Evolutionary conservation across 2,329 filamentous ascomycete species (phyloP).

Genomic region (Chaetomium olivaceum): DNA sequence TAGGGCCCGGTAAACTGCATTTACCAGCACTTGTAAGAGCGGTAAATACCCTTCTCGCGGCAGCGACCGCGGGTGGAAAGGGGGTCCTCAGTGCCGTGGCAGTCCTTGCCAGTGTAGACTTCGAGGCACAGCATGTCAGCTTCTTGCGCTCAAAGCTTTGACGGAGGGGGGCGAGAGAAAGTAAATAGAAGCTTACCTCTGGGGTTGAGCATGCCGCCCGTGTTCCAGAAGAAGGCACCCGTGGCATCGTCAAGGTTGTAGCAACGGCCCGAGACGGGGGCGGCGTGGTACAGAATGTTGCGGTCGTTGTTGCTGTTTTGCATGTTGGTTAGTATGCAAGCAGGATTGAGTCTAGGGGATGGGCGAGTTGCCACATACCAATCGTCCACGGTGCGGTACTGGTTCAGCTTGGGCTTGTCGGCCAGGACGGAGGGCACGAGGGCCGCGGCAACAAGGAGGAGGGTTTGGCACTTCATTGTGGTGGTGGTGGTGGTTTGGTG

Average conservation of each 20-base stretch:
- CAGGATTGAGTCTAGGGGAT: neutral
- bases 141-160: no score
- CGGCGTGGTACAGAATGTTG: conserved; percentile 6
- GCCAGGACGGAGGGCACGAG: neutral
- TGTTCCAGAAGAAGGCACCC: conserved; percentile 9
- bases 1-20: no score
- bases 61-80: neutral
- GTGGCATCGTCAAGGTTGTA: conserved; percentile 7
- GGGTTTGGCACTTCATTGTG: conserved; percentile 7
- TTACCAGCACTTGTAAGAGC: neutral
- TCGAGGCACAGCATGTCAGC: neutral
- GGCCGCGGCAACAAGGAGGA: conserved; percentile 1
- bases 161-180: no score
- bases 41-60: neutral
- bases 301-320: neutral
- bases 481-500: neutral
- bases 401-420: conserved; percentile 6
- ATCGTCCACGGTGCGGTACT: conserved; percentile 1
- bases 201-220: conserved; percentile 5
- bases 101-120: conserved; percentile 8
- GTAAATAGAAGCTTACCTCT: neutral
- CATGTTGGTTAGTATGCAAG: neutral
- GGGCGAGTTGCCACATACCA: neutral
- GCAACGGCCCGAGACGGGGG: conserved; percentile 8
- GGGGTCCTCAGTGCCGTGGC: conserved; percentile 3